Base-by-base conservation (phyloP, 768 basidiomycete genomes). In the Lactarius hengduanensis region DNA sequence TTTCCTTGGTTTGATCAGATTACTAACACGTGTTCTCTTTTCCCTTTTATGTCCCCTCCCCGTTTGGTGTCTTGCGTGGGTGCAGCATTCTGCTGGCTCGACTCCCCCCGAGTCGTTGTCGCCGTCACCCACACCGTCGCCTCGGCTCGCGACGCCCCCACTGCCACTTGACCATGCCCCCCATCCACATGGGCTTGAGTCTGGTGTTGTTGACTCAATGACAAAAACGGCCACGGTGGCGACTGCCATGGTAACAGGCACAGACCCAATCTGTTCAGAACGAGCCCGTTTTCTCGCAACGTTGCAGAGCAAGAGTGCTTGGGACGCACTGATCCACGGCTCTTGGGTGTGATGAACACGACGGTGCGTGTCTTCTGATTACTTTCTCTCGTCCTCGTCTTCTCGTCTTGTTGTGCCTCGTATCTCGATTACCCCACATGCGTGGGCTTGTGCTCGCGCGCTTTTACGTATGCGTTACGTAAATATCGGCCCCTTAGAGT, bases 301-400 rank as follows among this genome's bases (percentile, higher is more conserved):
- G 57, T 75, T 88, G 65, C 83, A 85, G 73, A 79, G 79, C 30
- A 86, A 87, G 77, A 83, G 83, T 64, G 84, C 85, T 18, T 88
- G 85, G 85, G 87, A 88, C 66, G 86, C 86, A 2, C 76, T 88
- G 64, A 84, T 88, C 54, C 87, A 88, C 72, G 87, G 87, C 38
- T 84, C 84, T 40, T 87, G 85, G 73, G 82, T 86, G n/a, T 86
- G 73, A 80, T 62, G 61, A 57, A 22, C 15, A 20, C 32, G 13
- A 6, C 11, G 45, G 38, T 30, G 13, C 20, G 53, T 59, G 11
- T 10, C n/a, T 47, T 47, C 13, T 15, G 30, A 26, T 40, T 22
- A 22, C 45, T 53, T 22, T 62, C 45, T 62, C 54, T 30, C 26
- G 38, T 36, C 18, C 30, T 4, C 28, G 15, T 50, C 11, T 8